Conservation (phyloP, 2,329 filamentous ascomycete genomes). For the Aspergillus ochraceus region DNA sequence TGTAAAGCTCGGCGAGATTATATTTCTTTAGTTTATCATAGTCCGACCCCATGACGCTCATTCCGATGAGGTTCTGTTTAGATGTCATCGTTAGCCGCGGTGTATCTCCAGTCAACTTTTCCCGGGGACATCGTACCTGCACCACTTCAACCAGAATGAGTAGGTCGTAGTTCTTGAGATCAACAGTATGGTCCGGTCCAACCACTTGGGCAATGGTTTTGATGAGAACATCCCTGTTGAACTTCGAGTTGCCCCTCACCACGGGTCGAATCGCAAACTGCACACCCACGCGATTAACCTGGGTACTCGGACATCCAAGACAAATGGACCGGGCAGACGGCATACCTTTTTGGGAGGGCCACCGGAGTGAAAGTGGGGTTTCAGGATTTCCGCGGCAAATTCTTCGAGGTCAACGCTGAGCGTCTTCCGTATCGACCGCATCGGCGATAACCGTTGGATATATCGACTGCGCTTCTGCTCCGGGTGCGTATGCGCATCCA, state of each 20-base stretch:
- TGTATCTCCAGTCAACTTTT: conserved; percentile 2
- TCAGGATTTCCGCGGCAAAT: conserved; percentile 58
- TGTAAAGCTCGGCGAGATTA: conserved; percentile 63
- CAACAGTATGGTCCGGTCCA: conserved; percentile 59
- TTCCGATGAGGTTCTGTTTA: conserved; percentile 60
- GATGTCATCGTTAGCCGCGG: conserved; percentile 15
- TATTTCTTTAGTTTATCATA: conserved; percentile 63
- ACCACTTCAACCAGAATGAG: conserved; percentile 64
- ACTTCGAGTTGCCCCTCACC: conserved; percentile 59
- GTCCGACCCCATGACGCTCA: conserved; percentile 61
- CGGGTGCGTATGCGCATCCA: conserved; percentile 53
- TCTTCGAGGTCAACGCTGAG: conserved; percentile 58
- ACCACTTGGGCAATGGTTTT: conserved; percentile 59
- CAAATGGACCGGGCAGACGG: conserved; percentile 2
- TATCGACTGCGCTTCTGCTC: conserved; percentile 57
- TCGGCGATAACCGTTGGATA: conserved; percentile 61
- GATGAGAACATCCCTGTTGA: conserved; percentile 60
- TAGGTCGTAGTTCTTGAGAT: conserved; percentile 61
- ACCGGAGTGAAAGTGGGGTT: conserved; percentile 59
- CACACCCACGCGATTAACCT: conserved; percentile 1
- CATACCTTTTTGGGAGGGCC: conserved; percentile 54
- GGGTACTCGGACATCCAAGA: neutral
- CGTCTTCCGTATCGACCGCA: conserved; percentile 59
- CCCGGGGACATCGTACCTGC: conserved; percentile 48
- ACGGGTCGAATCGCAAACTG: conserved; percentile 65